Evolutionary conservation across 805 yeast species (phyloP), one percentile per base, ranked within the genome.

Genomic region (Pichia ethanolica): DNA sequence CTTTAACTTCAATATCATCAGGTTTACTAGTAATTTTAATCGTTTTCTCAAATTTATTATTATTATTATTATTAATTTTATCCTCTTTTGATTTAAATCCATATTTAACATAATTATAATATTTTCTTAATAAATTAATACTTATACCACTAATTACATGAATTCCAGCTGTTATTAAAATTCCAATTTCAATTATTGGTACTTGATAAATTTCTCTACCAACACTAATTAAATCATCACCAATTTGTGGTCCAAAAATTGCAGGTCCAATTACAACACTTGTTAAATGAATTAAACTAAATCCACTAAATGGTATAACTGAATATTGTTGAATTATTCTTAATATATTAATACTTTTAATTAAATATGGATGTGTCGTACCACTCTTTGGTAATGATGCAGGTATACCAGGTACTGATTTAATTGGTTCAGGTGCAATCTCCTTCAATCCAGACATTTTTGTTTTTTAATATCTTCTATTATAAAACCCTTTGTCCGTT

Each of bases 161-260:
- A 3, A 65, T 53, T 0, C 66, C 59, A 1, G 72, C 63, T 0
- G 81, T 65, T 0, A 77, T 81, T 0, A 82, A 69, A n/a, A 77
- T 56, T 0, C 69, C 47, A 7, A 61, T 60, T 58, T 84, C 91
- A 12, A 80, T 63, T 1, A 66, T 55, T 0, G 81, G 73, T 0
- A 71, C 67, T 50, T 81, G 86, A 60, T 85, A 86, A 0, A 86
- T 56, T 14, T 79, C 74, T 37, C 91, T 70, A 0, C 81, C 79
- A 66, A 82, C 69, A 53, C 81, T 76, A 45, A 86, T 68, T 34
- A 79, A 55, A 46, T 81, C 83, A 46, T 81, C 75, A 3, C 78
- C 75, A 3, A 71, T 48, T 0, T 62, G 70, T 1, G 65, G 49
- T 7, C 78, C 74, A 5, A 78, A 57, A 5, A 74, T 59, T 0